Conservation (phyloP, 2,329 filamentous ascomycete species). For the Colletotrichum shisoi region DNA sequence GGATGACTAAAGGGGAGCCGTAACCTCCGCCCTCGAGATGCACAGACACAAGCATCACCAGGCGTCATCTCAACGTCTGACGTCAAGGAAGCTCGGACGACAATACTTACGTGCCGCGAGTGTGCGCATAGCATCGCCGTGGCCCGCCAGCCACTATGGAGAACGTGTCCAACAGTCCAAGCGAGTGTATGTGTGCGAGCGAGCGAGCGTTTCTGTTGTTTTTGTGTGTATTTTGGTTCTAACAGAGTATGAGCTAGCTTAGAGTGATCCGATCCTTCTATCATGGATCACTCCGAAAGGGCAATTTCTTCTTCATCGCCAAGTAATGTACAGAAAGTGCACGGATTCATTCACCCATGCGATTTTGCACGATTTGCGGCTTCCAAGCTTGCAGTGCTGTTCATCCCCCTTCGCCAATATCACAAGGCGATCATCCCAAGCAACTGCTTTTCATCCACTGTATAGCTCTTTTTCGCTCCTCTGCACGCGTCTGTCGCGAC, state of each 20-base stretch:
- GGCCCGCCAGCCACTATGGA: constrained; percentile 13
- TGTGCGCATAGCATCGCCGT: background rate
- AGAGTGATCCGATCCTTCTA: constrained; percentile 19
- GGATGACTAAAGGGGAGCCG: constrained; percentile 1
- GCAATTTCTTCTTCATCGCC: constrained; percentile 35
- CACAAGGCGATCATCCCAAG: constrained; percentile 35
- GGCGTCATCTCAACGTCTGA: constrained; percentile 8
- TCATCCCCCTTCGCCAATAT: constrained; percentile 28
- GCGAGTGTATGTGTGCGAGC: background rate
- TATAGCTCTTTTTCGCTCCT: constrained; percentile 28
- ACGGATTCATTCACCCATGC: constrained; percentile 38
- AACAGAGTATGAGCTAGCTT: constrained; percentile 38
- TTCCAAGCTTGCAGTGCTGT: constrained; percentile 39
- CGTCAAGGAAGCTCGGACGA: constrained; percentile 22
- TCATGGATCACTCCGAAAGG: constrained; percentile 28
- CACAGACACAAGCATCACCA: constrained; percentile 34
- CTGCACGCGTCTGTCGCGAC: constrained; percentile 24
- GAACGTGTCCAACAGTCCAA: constrained; percentile 20
- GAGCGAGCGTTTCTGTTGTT: constrained; percentile 13
- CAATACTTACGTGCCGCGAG: constrained; percentile 7
- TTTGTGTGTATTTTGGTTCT: constrained; percentile 38
- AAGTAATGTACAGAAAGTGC: constrained; percentile 38
- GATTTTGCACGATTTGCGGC: constrained; percentile 28
- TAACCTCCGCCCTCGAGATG: constrained; percentile 17
- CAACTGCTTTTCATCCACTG: constrained; percentile 38